A percentile compares a stretch with the other conserved stretches of the same genome.
Conservation (phyloP, 371 early-diverging fungal species). For the Mortierella sp. region DNA sequence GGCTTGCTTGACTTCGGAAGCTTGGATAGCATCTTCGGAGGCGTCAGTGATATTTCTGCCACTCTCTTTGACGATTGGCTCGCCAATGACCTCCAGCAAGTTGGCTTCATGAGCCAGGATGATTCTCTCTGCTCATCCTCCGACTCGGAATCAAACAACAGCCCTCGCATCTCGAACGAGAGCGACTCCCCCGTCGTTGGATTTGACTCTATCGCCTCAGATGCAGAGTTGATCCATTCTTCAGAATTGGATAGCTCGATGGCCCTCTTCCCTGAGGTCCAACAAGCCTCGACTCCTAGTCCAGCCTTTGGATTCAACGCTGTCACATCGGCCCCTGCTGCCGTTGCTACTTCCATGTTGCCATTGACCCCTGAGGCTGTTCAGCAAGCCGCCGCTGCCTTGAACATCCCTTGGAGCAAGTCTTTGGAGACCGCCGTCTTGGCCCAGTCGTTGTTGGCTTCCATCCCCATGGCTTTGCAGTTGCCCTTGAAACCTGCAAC, state of each 20-base stretch:
- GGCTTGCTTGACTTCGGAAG: conserved; percentile 32
- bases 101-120: conserved; percentile 27
- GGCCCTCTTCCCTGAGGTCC: conserved; percentile 51
- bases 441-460: conserved; percentile 48
- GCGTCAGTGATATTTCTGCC: conserved; percentile 31
- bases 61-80: conserved; percentile 57
- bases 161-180: conserved; percentile 26
- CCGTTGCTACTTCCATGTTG: conserved; percentile 24
- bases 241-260: conserved; percentile 26
- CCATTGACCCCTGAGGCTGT: conserved; percentile 52
- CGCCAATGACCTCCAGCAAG: conserved; percentile 51
- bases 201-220: conserved; percentile 52
- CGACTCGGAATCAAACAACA: conserved; percentile 28
- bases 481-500: conserved; percentile 26
- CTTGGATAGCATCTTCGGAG: conserved; percentile 35
- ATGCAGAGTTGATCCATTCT: conserved; percentile 35
- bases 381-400: conserved; percentile 54
- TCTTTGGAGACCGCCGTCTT: conserved; percentile 45
- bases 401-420: conserved; percentile 58
- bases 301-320: conserved; percentile 17
- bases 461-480: conserved; percentile 42
- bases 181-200: conserved; percentile 50
- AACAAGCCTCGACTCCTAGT: neutral
- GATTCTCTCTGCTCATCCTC: conserved; percentile 30
- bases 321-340: conserved; percentile 10